Percentiles rank a stretch among this genome's conserved stretches.
Conservation (phyloP, 164 flowering plant species). For the Akebia trifoliata region DNA sequence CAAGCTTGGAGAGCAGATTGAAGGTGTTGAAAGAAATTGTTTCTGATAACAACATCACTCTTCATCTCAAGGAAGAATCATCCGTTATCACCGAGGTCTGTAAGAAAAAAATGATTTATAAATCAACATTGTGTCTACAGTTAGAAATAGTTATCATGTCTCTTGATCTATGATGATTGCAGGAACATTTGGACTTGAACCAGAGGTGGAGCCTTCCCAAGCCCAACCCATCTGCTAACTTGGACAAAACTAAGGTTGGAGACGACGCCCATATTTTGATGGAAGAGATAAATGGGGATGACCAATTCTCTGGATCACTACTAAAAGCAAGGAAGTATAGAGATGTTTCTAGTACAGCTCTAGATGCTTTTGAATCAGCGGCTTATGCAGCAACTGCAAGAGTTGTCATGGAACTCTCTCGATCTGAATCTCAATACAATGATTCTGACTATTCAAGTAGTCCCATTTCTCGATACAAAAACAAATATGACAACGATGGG, state of each 20-base stretch:
- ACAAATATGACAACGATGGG: constrained; percentile 4
- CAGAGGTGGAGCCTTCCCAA: no score
- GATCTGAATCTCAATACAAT: constrained; percentile 24
- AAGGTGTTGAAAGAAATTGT: constrained; percentile 68
- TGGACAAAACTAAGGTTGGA: not conserved
- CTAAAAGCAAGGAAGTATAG: constrained; percentile 34
- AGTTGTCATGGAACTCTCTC: constrained; percentile 73
- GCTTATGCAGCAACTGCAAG: constrained; percentile 84
- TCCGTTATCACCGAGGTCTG: constrained; percentile 32
- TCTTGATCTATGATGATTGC: no score
- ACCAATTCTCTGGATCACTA: constrained; percentile 33
- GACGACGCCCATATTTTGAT: constrained; percentile 2
- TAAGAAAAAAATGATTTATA: no score
- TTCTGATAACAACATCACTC: constrained; percentile 40
- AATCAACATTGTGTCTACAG: no score
- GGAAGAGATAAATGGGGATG: constrained; percentile 22
- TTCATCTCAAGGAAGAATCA: constrained; percentile 43
- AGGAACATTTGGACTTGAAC: constrained; percentile 23
- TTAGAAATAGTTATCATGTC: no score
- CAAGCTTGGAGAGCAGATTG: constrained; percentile 58
- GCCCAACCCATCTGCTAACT: constrained; percentile 5
- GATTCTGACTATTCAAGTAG: constrained; percentile 27
- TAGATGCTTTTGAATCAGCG: constrained; percentile 84
- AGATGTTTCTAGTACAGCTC: constrained; percentile 80
- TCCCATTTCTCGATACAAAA: constrained; percentile 14